These are phyloP conservation scores for Tylopilus sp. DNA, from an alignment of 768 basidiomycete species.

Conservation along the genomic window DNA sequence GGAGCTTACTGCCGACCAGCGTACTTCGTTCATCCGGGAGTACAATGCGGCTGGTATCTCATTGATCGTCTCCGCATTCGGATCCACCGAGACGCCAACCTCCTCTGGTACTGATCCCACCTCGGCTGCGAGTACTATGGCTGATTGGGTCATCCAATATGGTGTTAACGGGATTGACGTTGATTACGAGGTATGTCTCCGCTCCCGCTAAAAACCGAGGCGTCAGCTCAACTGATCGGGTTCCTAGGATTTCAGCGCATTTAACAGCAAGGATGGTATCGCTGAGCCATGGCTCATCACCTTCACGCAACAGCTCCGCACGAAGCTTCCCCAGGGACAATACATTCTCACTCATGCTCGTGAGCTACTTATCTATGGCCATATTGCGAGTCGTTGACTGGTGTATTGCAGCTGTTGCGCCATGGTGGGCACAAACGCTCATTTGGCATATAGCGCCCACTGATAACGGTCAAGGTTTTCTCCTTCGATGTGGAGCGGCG, in stretches of 20 bases:
- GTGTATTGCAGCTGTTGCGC: conserved; percentile 11
- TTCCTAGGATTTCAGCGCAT: conserved; percentile 30
- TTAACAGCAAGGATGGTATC: conserved; percentile 33
- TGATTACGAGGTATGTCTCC: conserved; percentile 42
- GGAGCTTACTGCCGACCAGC: conserved; percentile 34
- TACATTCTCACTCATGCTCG: conserved; percentile 36
- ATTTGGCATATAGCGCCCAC: neutral
- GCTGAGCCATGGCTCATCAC: conserved; percentile 35
- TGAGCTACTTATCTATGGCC: conserved; percentile 10
- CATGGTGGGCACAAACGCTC: conserved; percentile 11
- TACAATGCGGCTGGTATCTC: conserved; percentile 56
- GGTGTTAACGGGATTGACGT: conserved; percentile 52
- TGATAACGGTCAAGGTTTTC: conserved; percentile 15
- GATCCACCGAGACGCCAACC: conserved; percentile 42
- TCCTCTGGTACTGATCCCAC: conserved; percentile 38
- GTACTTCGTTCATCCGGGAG: conserved; percentile 40
- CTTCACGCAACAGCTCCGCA: conserved; percentile 31
- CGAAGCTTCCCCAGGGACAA: conserved; percentile 29
- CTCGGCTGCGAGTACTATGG: conserved; percentile 40
- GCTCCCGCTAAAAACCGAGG: neutral
- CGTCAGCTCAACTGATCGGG: neutral
- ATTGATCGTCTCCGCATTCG: conserved; percentile 55
- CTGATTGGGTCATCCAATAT: conserved; percentile 44
- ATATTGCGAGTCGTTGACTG: neutral
- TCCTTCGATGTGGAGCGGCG: conserved; percentile 16